These are phyloP conservation scores for Irpex sp. DNA, from an alignment of 1,284 basidiomycete genomes.

Conservation along the genomic window DNA sequence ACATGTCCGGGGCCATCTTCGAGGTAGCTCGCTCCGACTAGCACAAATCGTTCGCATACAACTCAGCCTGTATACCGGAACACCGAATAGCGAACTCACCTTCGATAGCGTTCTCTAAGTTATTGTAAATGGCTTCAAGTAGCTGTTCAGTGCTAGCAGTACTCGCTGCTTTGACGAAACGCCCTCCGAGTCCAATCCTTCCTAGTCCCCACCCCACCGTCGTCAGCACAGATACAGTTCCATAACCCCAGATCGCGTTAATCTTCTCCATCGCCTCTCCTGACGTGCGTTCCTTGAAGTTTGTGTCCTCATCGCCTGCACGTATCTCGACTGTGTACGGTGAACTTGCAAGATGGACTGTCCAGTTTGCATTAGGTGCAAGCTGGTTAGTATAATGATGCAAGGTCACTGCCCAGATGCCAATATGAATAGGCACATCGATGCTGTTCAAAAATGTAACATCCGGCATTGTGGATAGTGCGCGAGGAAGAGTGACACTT, in stretches of 20 bases:
- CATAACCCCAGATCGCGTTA: background rate
- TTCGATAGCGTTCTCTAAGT: background rate
- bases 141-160: too few species aligned
- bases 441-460: background rate
- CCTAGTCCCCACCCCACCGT: background rate
- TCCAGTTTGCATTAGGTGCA: background rate
- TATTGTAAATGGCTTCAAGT: background rate
- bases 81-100: background rate
- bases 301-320: background rate
- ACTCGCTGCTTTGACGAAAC: background rate
- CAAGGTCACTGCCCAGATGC: background rate
- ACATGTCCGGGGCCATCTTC: background rate
- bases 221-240: background rate
- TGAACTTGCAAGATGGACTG: background rate
- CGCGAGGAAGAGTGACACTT: too few species aligned
- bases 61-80: too few species aligned
- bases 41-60: too few species aligned
- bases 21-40: background rate
- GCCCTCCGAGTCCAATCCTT: background rate
- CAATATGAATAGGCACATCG: background rate
- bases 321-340: conserved; percentile 4
- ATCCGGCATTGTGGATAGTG: background rate
- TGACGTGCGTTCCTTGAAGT: background rate
- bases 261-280: background rate
- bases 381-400: conserved; percentile 1